Evolutionary conservation across 1,284 basidiomycete species (phyloP).

Genomic region (Trametes hirsuta): DNA sequence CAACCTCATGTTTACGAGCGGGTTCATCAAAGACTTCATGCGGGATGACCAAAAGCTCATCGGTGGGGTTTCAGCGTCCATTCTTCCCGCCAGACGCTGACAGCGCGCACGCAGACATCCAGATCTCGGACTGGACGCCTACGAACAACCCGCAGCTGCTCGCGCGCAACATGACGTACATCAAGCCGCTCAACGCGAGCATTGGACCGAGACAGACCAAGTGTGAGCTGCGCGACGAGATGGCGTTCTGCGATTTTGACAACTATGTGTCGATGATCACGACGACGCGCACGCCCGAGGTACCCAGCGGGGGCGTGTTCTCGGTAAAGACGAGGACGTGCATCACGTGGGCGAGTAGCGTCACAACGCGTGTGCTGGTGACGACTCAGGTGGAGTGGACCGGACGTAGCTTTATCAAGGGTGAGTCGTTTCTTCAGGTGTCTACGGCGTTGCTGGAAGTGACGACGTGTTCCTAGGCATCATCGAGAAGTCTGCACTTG

Average conservation of each 20-base stretch:
- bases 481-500: constrained; percentile 90
- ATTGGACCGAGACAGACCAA: constrained; percentile 96
- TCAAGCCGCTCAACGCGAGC: constrained; percentile 88
- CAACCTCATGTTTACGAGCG: constrained; percentile 95
- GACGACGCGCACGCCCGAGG: constrained; percentile 93
- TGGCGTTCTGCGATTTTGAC: constrained; percentile 82
- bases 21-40: constrained; percentile 96
- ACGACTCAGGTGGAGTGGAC: constrained; percentile 97
- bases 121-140: constrained; percentile 91
- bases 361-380: constrained; percentile 80
- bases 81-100: neutral
- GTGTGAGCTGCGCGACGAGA: constrained; percentile 91
- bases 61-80: constrained; percentile 54
- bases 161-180: constrained; percentile 89
- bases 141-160: constrained; percentile 72
- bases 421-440: constrained; percentile 45
- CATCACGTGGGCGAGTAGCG: constrained; percentile 88
- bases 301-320: constrained; percentile 92
- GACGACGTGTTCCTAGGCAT: constrained; percentile 61
- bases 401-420: constrained; percentile 94
- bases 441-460: neutral
- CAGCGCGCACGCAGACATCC: constrained; percentile 64
- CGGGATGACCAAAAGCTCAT: constrained; percentile 85
- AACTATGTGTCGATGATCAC: constrained; percentile 85
- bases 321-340: constrained; percentile 94